Percentiles rank a stretch among this genome's conserved stretches.
Evolutionary conservation across 345 rosid species (phyloP).

Genomic region (Arabis hirsuta): DNA sequence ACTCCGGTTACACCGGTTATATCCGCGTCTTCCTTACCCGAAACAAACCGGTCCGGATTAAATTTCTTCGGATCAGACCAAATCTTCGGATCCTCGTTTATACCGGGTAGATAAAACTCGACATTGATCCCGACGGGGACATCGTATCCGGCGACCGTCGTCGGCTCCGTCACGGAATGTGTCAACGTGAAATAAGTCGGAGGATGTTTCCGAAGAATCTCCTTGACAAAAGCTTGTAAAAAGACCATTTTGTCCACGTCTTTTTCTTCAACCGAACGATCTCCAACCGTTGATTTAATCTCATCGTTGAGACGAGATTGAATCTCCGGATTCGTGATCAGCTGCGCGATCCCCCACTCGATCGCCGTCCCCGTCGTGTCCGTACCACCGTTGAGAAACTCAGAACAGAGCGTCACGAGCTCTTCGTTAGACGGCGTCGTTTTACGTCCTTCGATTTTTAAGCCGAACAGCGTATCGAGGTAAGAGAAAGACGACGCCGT

Average conservation of each 20-base stretch:
- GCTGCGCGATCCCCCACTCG: conserved; percentile 91
- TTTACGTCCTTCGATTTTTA: conserved; percentile 64
- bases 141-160: conserved; percentile 72
- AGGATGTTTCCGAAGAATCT: conserved; percentile 79
- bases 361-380: conserved; percentile 86
- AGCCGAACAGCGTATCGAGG: conserved; percentile 77
- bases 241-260: conserved; percentile 70
- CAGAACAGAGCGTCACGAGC: conserved; percentile 81
- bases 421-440: conserved; percentile 64
- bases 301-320: conserved; percentile 72
- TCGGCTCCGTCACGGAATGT: conserved; percentile 70
- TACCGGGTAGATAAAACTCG: conserved; percentile 61
- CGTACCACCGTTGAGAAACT: conserved; percentile 87
- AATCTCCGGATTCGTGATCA: conserved; percentile 64
- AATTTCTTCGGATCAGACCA: conserved; percentile 75
- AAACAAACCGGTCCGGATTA: conserved; percentile 71
- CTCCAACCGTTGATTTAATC: conserved; percentile 57
- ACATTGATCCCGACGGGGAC: conserved; percentile 64
- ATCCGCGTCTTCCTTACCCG: conserved; percentile 73
- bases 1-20: conserved; percentile 72
- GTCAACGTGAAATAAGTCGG: conserved; percentile 78
- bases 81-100: conserved; percentile 62
- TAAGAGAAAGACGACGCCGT: conserved; percentile 73
- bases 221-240: conserved; percentile 75
- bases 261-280: conserved; percentile 58